Evolutionary conservation across 257 asterid genomes (phyloP).

Genomic region (Gentiana dahurica): DNA sequence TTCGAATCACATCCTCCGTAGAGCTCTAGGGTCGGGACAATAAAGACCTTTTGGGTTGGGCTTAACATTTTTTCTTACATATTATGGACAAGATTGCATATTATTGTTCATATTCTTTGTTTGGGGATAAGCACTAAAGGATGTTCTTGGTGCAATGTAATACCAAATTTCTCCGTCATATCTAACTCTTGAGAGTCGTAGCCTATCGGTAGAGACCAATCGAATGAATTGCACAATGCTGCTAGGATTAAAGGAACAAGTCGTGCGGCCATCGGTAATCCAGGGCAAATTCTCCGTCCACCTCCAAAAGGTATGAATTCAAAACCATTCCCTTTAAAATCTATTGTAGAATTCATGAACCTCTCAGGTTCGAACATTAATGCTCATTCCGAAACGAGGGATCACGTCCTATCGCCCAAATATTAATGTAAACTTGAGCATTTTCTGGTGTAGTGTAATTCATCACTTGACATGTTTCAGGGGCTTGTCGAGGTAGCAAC

Average conservation of each 20-base stretch:
- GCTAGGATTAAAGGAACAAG: background rate
- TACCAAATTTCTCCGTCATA: background rate
- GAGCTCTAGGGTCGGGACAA: no score
- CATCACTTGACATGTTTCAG: no score
- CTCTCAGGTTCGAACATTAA: background rate
- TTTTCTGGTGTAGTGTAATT: no score
- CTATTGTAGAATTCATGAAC: background rate
- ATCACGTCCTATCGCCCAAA: no score
- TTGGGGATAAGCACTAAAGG: background rate
- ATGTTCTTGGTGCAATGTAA: background rate
- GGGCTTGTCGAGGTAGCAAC: no score
- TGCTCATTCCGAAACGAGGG: background rate
- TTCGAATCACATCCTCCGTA: no score
- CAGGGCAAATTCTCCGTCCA: constrained; percentile 1
- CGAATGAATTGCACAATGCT: background rate
- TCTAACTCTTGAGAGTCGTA: background rate
- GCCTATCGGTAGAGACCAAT: background rate
- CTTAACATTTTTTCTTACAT: no score
- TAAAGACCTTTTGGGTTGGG: no score
- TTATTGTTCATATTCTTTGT: no score
- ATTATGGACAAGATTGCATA: no score
- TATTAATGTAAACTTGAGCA: no score
- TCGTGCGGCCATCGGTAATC: background rate
- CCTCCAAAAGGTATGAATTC: background rate
- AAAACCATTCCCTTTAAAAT: background rate